Evolutionary conservation across 2,329 filamentous ascomycete genomes (phyloP), one percentile per base, ranked within the genome.

Genomic region (Aspergillus phoenicis): DNA sequence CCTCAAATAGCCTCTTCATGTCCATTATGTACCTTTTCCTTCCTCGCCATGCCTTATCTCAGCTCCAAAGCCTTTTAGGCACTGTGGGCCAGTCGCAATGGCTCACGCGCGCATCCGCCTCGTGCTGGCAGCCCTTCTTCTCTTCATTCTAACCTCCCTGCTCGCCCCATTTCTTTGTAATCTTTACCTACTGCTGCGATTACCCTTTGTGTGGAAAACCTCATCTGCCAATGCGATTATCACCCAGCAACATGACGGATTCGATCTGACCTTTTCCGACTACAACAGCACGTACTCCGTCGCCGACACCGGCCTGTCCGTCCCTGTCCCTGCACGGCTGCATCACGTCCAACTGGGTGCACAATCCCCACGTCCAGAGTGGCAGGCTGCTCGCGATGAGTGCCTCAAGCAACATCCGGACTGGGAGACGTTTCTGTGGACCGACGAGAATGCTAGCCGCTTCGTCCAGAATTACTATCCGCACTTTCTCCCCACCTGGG

Each of bases 341-440:
- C 62, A 63, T n/a, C 62, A 63, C 36, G 66, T 69, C 38, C 61
- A 62, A 24, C 41, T 69, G 7, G 67, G 67, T 5, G 6, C 41
- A 7, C 13, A 53, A 5, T 36, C 48, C 1, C 56, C 65, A 5
- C 64, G 64, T 15, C 17, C 55, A n/a, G 66, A 66, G 52, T 69
- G 67, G 67, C 8, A 63, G n/a, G 38, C 24, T 0, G 67, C 67
- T 0, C 54, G 67, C 24, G 51, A 51, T 2, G 59, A 62, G 15
- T 69, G 66, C 38, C 57, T 68, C 15, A 43, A 52, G 28, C 55
- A 66, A 4, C 67, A 69, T 41, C 54, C 43, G 0, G 38, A 56
- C n/a, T 69, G 67, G 67, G 53, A 66, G 8, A 24, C 60, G 1
- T 52, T 36, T 22, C 13, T 66, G 11, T 69, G 67, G 67, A 48